Evolutionary conservation across 768 basidiomycete genomes (phyloP), one percentile per base, ranked within the genome.

Genomic region (Hortiboletus campestris): DNA sequence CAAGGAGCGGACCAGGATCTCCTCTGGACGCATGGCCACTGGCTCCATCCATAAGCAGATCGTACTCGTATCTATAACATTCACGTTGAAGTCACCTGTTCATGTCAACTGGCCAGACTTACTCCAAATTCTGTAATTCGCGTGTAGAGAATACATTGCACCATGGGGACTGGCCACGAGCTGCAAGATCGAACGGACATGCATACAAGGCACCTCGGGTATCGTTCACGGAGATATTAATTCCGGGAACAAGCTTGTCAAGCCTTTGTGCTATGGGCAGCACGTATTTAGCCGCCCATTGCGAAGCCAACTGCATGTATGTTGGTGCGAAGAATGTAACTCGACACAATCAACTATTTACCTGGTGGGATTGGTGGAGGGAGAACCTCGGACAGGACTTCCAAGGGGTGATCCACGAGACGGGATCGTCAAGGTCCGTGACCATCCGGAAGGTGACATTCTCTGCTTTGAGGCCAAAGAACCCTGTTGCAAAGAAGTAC

Each of bases 371-470:
- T 12, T 49, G 22, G 45, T 6, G 17, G 6, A 7, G 29, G n/a
- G 62, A 49, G 51, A 62, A 59, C 42, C n/a, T 60, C 0, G 70
- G 62, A 60, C 76, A 78, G 17, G 72, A 74, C 50, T 68, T 64
- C 73, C 74, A 74, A 28, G 74, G 76, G 32, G 68, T 76, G 56
- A 78, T 74, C 73, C 75, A 77, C 39, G 74, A 73, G 19, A 72
- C 64, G n/a, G 73, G 73, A 49, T 63, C 63, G 42, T 58, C 57
- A 48, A 75, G 65, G 57, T 78, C 76, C 4, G 57, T 41, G 44
- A 75, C 66, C 17, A 67, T 66, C 4, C 61, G 54, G 49, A 76
- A 70, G 19, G 61, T 55, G 14, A 72, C 57, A 9, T 63, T 64
- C 53, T 70, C 63, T 16, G 61, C 55, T 9, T 53, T 29, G 14